Conservation (phyloP, 345 rosid genomes). For the Crucihimalaya himalaica region DNA sequence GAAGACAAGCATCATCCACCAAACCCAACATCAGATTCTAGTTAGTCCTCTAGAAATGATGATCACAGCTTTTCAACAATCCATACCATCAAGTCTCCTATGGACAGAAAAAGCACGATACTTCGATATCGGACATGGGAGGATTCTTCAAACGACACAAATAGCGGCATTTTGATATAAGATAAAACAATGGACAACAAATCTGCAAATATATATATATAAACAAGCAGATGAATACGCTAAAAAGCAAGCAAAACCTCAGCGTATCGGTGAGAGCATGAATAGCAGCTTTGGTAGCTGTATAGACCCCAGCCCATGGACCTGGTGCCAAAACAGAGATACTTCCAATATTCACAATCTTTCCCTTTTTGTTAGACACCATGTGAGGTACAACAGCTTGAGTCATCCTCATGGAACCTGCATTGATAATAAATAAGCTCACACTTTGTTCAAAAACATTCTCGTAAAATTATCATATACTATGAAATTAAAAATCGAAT, state of each 20-base stretch:
- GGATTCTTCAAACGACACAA: no score
- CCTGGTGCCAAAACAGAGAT: slow-evolving; percentile 55
- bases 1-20: slow-evolving; percentile 1
- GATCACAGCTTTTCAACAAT: not conserved
- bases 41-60: not conserved
- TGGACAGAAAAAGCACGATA: not conserved
- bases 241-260: slow-evolving; percentile 46
- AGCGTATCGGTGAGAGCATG: slow-evolving; percentile 79
- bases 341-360: slow-evolving; percentile 79
- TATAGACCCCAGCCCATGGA: slow-evolving; percentile 82
- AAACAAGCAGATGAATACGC: not conserved
- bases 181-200: no score
- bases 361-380: slow-evolving; percentile 73
- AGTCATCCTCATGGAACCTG: slow-evolving; percentile 79
- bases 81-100: not conserved
- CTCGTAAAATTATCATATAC: no score
- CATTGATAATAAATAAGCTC: not conserved
- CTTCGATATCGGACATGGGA: no score
- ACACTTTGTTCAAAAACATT: not conserved
- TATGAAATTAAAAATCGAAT: not conserved
- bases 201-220: no score
- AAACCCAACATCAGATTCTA: not conserved
- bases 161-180: no score
- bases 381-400: slow-evolving; percentile 90
- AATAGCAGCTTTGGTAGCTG: slow-evolving; percentile 86